Percentiles rank a stretch among this genome's conserved stretches.
Conservation (phyloP, 176 grass and related monocot species). For the Ensete ventricosum region DNA sequence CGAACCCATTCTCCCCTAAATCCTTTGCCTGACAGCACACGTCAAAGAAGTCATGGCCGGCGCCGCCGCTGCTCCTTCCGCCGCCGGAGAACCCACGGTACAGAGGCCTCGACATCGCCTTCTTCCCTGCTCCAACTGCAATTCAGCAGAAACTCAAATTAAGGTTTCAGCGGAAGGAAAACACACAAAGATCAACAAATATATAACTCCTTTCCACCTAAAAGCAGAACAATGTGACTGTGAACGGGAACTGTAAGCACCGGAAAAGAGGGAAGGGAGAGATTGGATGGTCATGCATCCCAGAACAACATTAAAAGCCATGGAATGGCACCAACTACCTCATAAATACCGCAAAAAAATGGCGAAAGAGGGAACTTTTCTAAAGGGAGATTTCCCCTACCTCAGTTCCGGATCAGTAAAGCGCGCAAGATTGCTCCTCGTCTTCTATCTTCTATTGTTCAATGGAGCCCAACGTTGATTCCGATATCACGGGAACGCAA, state of each 20-base stretch:
- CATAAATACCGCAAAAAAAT: slow-evolving; percentile 13
- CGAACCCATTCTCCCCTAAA: slow-evolving; percentile 49
- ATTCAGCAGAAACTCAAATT: slow-evolving; percentile 7
- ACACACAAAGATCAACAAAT: background rate
- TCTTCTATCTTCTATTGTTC: background rate
- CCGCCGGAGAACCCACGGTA: slow-evolving; percentile 66
- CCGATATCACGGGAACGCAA: background rate
- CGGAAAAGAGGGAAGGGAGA: background rate
- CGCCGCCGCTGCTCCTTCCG: background rate
- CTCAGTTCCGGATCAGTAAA: slow-evolving; percentile 11
- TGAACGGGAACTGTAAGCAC: background rate
- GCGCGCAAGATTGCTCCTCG: slow-evolving; percentile 1
- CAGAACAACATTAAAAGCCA: slow-evolving; percentile 8
- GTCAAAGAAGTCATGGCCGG: slow-evolving; percentile 21
- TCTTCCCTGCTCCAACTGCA: background rate
- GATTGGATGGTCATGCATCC: background rate
- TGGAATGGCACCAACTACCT: slow-evolving; percentile 5
- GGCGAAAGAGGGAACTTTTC: background rate
- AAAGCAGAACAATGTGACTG: background rate
- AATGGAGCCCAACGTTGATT: background rate
- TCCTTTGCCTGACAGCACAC: slow-evolving; percentile 49
- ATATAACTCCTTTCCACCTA: background rate
- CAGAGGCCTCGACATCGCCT: slow-evolving; percentile 67
- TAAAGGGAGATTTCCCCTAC: background rate
- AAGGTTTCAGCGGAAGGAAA: slow-evolving; percentile 12